Base-by-base conservation (phyloP, 2,329 filamentous ascomycete genomes). In the Fusarium poae region DNA sequence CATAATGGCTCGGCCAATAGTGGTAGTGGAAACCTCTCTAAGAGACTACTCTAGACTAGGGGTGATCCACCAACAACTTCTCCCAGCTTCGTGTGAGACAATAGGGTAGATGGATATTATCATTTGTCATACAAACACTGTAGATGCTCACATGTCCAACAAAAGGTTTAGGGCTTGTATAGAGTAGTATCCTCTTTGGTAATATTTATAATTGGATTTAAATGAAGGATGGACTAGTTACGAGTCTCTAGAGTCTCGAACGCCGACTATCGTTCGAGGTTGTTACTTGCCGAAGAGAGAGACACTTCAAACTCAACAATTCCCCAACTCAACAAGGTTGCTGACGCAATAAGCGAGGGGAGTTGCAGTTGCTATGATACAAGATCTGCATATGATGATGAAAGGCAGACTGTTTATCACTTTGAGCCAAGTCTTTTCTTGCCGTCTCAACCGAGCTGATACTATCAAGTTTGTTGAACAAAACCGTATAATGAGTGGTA, bases 1-100 rank as follows among this genome's bases (percentile, higher is more conserved):
- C 35, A 50, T 60, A 62, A 62, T 60, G 27, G 34, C 46, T 60
- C 40, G 32, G 45, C 46, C 21, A 62, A 59, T 62, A 40, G 23
- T 35, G 49, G 49, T 25, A 46, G 23, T 16, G 15, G 40, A 35
- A 54, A 21, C 48, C 32, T 37, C 35, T 39, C 27, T 16, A 2
- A 8, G 30, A 15, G n/a, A n/a, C n/a, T n/a, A n/a, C n/a, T n/a
- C 25, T 25, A 34, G 42, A 35, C 51, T 54, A 54, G 18, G n/a
- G 21, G 3, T 9, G 51, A 21, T 43, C 51, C 51, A 54, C 51
- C 4, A 10, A 10, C 32, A 34, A 27, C 23, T 43, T 44, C 29
- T 44, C 27, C 23, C 18, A 15, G 37, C 50, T n/a, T 54, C 51
- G 51, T 54, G 39, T 32, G 23, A 27, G 40, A 35, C 51, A 54